A percentile compares a stretch with the other conserved stretches of the same genome.
Evolutionary conservation across 371 early-diverging fungal species (phyloP).

Genomic region (Zychaea mexicana): DNA sequence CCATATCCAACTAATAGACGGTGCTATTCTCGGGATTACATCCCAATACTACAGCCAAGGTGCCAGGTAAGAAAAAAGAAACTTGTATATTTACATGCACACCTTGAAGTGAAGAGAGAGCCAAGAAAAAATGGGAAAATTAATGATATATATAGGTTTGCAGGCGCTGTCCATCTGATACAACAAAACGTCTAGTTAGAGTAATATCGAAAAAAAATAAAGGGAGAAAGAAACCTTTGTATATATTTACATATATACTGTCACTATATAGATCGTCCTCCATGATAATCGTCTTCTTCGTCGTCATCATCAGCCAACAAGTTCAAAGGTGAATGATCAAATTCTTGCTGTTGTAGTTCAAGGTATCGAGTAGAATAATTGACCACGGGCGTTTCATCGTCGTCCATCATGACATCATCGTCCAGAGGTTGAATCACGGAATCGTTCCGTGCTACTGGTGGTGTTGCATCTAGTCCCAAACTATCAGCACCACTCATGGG

Average conservation of each 20-base stretch:
- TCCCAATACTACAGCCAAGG: slow-evolving; percentile 35
- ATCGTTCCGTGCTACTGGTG: not conserved
- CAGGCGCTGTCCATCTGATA: slow-evolving; percentile 31
- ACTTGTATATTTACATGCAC: not conserved
- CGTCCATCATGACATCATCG: too few relatives aligned
- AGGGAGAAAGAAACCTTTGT: not conserved
- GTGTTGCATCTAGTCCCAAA: too few relatives aligned
- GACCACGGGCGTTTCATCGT: not conserved
- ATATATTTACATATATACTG: not conserved
- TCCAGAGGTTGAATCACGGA: slow-evolving; percentile 1
- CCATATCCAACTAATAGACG: slow-evolving; percentile 25
- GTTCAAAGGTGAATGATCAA: not conserved
- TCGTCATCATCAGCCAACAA: not conserved
- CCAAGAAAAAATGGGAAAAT: too few relatives aligned
- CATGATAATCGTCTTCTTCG: not conserved
- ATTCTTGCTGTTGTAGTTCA: not conserved
- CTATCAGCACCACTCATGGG: too few relatives aligned
- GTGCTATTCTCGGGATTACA: slow-evolving; percentile 31
- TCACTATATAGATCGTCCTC: not conserved
- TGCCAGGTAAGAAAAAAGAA: slow-evolving; percentile 21
- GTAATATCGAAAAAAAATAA: not conserved
- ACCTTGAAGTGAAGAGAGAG: too few relatives aligned
- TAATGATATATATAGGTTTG: slow-evolving; percentile 23
- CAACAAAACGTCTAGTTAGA: slow-evolving; percentile 1
- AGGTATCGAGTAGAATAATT: not conserved